Conservation (phyloP, 257 asterid species). For the Plantago ovata region DNA sequence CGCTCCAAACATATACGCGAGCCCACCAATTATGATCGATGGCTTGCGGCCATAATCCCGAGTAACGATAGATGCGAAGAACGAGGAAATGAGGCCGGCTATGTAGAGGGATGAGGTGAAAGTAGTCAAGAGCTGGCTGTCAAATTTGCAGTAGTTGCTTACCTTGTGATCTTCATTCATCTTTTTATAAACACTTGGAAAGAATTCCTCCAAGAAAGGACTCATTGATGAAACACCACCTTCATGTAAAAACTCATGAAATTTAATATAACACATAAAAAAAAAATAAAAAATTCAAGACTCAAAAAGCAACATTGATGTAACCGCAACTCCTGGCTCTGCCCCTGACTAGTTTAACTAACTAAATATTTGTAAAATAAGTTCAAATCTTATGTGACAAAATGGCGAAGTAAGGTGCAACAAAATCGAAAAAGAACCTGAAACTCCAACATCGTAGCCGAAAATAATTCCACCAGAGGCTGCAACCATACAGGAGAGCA, state of each 20-base stretch:
- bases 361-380: not conserved
- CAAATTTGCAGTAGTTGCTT: conserved; percentile 58
- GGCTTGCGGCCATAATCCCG: conserved; percentile 41
- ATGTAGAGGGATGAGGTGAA: conserved; percentile 54
- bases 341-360: not conserved
- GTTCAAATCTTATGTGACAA: not conserved
- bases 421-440: conserved; percentile 25
- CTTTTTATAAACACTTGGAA: conserved; percentile 33
- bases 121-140: conserved; percentile 43
- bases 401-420: not conserved
- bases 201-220: conserved; percentile 49
- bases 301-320: no score
- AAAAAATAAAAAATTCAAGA: no score
- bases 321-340: no score
- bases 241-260: not conserved
- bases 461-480: conserved; percentile 48
- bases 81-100: conserved; percentile 53
- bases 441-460: conserved; percentile 47
- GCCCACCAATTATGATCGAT: conserved; percentile 48
- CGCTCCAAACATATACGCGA: conserved; percentile 42
- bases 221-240: conserved; percentile 66
- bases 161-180: conserved; percentile 28
- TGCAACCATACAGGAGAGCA: conserved; percentile 24
- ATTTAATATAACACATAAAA: no score
- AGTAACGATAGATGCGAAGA: conserved; percentile 47